Evolutionary conservation across 495 filamentous ascomycete species (phyloP), one percentile per base, ranked within the genome.

Genomic region (Annulohypoxylon maeteangense): DNA sequence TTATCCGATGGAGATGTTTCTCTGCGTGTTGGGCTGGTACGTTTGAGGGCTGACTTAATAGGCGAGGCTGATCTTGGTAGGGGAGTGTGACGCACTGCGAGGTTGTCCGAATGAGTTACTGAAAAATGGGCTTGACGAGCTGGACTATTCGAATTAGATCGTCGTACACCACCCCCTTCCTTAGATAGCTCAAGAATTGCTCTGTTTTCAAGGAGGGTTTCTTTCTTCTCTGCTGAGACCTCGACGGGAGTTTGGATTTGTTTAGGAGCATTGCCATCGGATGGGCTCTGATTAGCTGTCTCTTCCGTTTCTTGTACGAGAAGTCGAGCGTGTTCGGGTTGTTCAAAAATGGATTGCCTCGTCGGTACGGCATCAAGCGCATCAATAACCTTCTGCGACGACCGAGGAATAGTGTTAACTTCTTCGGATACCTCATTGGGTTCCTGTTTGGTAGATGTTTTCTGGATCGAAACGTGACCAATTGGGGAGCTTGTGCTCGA

Each of bases 41-140:
- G 84, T 70, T 97, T 97, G 72, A 97, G 70, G 0, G 94, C 94
- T 12, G 94, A 95, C 75, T 97, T 97, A 4, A 87, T 89, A 23
- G 94, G 94, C 0, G 94, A 97, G 0, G 92, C 81, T 0, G 94
- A 94, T 53, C 94, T 86, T 18, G 90, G 88, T 14, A 91, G 92
- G 23, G 94, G 94, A 53, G 90, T 84, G 76, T 97, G 93, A 65
- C 86, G 89, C 78, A 78, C 90, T 67, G 60, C 84, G 76, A 78
- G 87, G 78, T 70, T 87, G 53, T 84, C 81, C 14, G 81, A 74
- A 31, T 65, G 70, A 12, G 78, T 74, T 60, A 85, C 76, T 1
- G 90, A 89, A 69, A 97, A 97, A 63, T 90, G 92, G 14, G 93
- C 87, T 32, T 90, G 90, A 53, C 93, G 86, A 12, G 85, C 71